These are phyloP conservation scores for Botrytis aclada DNA, from an alignment of 2,329 filamentous ascomycete genomes.

Conservation along the genomic window DNA sequence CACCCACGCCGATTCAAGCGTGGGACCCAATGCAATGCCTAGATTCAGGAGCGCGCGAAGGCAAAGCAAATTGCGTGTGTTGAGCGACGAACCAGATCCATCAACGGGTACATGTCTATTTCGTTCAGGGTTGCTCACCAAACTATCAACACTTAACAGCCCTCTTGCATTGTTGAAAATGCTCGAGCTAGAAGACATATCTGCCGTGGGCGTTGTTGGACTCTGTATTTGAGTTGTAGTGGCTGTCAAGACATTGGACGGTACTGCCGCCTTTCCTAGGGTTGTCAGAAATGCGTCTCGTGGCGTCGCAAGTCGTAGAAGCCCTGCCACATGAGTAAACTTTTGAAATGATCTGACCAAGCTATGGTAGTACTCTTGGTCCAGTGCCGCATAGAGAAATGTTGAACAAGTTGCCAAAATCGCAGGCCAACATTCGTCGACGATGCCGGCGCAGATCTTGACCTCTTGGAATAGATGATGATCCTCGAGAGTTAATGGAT, in stretches of 20 bases:
- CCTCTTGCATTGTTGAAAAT: conserved; percentile 69
- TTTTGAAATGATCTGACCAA: conserved; percentile 92
- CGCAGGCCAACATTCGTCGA: conserved; percentile 93
- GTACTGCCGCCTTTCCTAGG: conserved; percentile 87
- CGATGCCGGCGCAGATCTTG: conserved; percentile 73
- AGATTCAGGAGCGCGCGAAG: conserved; percentile 89
- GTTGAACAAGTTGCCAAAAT: conserved; percentile 93
- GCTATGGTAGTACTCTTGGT: conserved; percentile 90
- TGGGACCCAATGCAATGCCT: conserved; percentile 90
- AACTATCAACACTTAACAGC: conserved; percentile 69
- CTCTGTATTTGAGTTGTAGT: conserved; percentile 51
- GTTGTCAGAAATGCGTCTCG: conserved; percentile 94
- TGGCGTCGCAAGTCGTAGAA: conserved; percentile 79
- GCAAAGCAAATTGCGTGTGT: conserved; percentile 86
- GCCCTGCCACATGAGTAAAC: conserved; percentile 88
- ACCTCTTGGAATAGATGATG: conserved; percentile 71
- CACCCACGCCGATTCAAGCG: conserved; percentile 78
- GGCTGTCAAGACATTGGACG: conserved; percentile 68
- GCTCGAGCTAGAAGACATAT: conserved; percentile 42
- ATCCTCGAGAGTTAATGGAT: conserved; percentile 73
- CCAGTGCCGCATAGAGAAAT: conserved; percentile 86
- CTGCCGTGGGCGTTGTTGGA: conserved; percentile 47
- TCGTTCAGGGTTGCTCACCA: conserved; percentile 61
- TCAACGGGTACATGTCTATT: conserved; percentile 60
- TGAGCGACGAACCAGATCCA: conserved; percentile 54